phyloP scores from a whole-genome alignment of 164 flowering plant species.

The Chimonanthus salicifolius region DNA sequence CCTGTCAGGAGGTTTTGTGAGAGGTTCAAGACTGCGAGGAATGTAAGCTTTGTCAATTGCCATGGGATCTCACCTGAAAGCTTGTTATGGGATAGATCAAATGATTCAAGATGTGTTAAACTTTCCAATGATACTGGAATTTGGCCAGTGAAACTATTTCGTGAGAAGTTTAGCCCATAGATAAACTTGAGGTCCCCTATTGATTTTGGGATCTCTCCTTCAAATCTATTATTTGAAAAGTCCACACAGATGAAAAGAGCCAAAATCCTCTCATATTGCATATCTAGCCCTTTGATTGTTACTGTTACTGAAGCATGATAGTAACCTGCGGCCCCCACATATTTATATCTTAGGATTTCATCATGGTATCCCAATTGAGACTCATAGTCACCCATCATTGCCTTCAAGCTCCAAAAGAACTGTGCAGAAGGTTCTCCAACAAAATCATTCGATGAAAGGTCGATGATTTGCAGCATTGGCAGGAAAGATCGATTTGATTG shows the following conservation, averaged over 20 bases:
- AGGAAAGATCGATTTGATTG: neutral
- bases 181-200: neutral
- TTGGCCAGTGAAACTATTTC: neutral
- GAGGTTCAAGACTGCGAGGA: neutral
- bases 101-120: neutral
- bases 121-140: neutral
- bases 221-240: neutral
- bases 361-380: neutral
- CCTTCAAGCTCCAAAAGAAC: neutral
- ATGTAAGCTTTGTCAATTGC: neutral
- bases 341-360: accelerated
- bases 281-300: neutral
- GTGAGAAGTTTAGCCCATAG: neutral
- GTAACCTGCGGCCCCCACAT: neutral
- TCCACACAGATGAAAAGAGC: neutral
- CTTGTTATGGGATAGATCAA: neutral
- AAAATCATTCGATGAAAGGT: neutral
- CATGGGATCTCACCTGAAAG: neutral
- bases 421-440: neutral
- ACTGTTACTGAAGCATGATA: neutral
- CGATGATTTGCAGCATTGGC: neutral
- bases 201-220: neutral
- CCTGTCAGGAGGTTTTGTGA: neutral
- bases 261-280: neutral
- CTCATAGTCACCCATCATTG: neutral